phyloP scores from a whole-genome alignment of 2,329 filamentous ascomycete genomes.

The Blumeria graminis region DNA sequence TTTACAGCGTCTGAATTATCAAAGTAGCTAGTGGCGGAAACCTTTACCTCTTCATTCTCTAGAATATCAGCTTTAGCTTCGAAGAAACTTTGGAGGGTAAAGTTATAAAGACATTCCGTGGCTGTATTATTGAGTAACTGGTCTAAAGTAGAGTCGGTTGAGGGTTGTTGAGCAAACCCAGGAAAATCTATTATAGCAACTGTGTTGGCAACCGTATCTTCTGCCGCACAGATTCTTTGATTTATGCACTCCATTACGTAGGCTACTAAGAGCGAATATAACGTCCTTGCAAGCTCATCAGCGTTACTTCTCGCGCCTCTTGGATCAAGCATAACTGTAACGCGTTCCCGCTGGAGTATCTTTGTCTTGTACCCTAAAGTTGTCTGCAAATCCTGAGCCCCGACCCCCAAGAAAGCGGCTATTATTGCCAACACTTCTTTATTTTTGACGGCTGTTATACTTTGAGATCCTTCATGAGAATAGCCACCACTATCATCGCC shows the following conservation, averaged over 20 bases:
- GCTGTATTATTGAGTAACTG: slow-evolving; percentile 90
- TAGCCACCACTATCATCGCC: slow-evolving; percentile 89
- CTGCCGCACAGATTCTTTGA: slow-evolving; percentile 61
- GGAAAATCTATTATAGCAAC: slow-evolving; percentile 92
- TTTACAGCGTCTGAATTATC: slow-evolving; percentile 91
- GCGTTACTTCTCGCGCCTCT: slow-evolving; percentile 75
- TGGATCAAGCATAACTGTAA: slow-evolving; percentile 96
- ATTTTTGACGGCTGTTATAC: slow-evolving; percentile 71
- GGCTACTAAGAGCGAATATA: slow-evolving; percentile 83
- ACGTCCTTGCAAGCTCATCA: slow-evolving; percentile 74
- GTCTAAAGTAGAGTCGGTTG: slow-evolving; percentile 67
- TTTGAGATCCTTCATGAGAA: slow-evolving; percentile 80
- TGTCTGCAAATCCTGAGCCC: slow-evolving; percentile 55
- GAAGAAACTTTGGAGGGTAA: slow-evolving; percentile 88
- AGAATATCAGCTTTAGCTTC: slow-evolving; percentile 81
- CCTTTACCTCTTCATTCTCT: slow-evolving; percentile 77
- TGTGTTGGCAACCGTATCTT: slow-evolving; percentile 79
- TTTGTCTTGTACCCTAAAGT: slow-evolving; percentile 92
- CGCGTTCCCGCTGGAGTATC: slow-evolving; percentile 82
- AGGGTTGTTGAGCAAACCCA: slow-evolving; percentile 67
- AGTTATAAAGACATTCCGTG: slow-evolving; percentile 75
- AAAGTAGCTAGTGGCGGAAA: slow-evolving; percentile 86
- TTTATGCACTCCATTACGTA: slow-evolving; percentile 89
- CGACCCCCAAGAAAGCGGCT: slow-evolving; percentile 83
- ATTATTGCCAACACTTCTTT: slow-evolving; percentile 70